Conservation (phyloP, 2,329 filamentous ascomycete species). For the Beauveria australis region DNA sequence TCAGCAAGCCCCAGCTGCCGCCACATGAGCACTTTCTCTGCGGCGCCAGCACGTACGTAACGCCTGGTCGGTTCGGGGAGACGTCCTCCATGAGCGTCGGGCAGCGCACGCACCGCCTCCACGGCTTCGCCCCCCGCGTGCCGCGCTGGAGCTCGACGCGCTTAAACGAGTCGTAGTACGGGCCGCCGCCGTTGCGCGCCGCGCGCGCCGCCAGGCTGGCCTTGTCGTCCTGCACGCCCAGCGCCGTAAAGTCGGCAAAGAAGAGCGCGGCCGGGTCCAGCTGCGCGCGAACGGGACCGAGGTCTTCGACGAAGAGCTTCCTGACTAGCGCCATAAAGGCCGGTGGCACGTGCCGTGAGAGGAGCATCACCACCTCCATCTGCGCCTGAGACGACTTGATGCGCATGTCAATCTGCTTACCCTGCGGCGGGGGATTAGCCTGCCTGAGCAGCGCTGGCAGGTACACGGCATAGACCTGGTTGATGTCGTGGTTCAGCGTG, state of each 20-base stretch:
- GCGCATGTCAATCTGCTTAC: constrained; percentile 34
- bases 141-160: constrained; percentile 40
- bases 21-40: constrained; percentile 48
- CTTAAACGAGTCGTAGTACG: constrained; percentile 46
- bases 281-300: constrained; percentile 49
- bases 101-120: constrained; percentile 45
- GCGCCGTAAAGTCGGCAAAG: constrained; percentile 61
- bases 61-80: constrained; percentile 36
- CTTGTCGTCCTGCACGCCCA: constrained; percentile 56
- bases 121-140: constrained; percentile 17
- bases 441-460: constrained; percentile 38
- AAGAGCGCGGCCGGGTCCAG: constrained; percentile 62
- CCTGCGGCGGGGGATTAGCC: constrained; percentile 33
- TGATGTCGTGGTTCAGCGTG: constrained; percentile 39
- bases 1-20: constrained; percentile 42
- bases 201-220: constrained; percentile 35
- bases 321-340: constrained; percentile 51
- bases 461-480: constrained; percentile 39
- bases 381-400: constrained; percentile 39
- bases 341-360: constrained; percentile 37
- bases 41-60: constrained; percentile 45
- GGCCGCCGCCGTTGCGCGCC: constrained; percentile 27
- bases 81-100: constrained; percentile 59
- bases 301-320: constrained; percentile 52
- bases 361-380: constrained; percentile 44